Percentiles rank a stretch among this genome's conserved stretches.
phyloP scores from a whole-genome alignment of 805 yeast genomes.

The Zygoascus biomembranicola region DNA sequence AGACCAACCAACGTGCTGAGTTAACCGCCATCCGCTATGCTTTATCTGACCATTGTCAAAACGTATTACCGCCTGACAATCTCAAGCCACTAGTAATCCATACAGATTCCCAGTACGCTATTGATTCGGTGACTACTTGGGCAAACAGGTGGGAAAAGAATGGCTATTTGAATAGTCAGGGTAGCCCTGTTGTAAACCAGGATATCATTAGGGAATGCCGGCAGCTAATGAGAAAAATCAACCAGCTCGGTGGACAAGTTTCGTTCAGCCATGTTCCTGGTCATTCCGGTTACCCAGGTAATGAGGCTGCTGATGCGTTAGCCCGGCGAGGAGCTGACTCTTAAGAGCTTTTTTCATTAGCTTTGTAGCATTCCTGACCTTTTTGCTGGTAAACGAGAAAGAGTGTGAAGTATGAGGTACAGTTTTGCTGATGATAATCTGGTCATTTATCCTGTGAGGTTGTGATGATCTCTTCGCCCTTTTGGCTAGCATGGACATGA shows the following conservation, averaged over 20 bases:
- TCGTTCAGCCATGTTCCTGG: slow-evolving; percentile 58
- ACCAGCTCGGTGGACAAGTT: slow-evolving; percentile 24
- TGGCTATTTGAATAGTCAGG: slow-evolving; percentile 43
- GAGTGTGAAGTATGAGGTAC: too few species aligned
- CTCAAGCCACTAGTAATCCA: slow-evolving; percentile 38
- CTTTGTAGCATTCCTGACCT: too few species aligned
- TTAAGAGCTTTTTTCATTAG: too few species aligned
- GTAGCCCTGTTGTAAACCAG: slow-evolving; percentile 40
- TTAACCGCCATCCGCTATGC: slow-evolving; percentile 59
- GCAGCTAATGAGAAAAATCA: slow-evolving; percentile 30
- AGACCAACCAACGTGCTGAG: slow-evolving; percentile 80
- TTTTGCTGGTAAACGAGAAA: too few species aligned
- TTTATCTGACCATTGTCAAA: too few species aligned
- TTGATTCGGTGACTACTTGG: slow-evolving; percentile 52
- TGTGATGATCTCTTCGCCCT: too few species aligned
- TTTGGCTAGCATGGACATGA: too few species aligned
- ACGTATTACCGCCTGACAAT: slow-evolving; percentile 19
- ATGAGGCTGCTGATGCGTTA: slow-evolving; percentile 65
- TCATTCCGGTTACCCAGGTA: slow-evolving; percentile 63
- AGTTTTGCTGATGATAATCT: too few species aligned
- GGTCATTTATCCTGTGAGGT: too few species aligned
- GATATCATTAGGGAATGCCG: slow-evolving; percentile 39
- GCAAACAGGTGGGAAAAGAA: slow-evolving; percentile 46
- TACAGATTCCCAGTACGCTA: slow-evolving; percentile 67
- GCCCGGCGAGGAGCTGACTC: slow-evolving; percentile 33